Base-by-base conservation (phyloP, 1,284 basidiomycete species). In the Cutaneotrichosporon cutaneum region DNA sequence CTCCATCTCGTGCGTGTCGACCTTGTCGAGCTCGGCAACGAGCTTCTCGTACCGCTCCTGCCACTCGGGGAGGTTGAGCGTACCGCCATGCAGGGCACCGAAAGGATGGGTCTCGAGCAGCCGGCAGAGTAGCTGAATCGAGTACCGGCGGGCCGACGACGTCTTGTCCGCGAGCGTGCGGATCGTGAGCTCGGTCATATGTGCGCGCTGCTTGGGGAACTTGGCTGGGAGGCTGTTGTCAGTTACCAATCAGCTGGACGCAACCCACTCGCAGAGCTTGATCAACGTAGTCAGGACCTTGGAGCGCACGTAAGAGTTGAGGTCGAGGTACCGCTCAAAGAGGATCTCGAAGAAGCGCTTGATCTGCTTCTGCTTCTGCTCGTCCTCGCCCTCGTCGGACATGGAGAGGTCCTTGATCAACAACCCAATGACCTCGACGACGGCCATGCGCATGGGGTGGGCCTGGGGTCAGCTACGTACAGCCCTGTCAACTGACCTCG, bases 391-490 rank as follows among this genome's bases (percentile, higher is more conserved):
- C 35, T 85, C 86, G 47, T 85, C 83, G 1, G 84, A 83, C 51
- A 80, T 77, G 0, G 88, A 85, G 9, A 95, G 84, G 68, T 94
- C 90, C 44, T 83, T 82, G 72, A 96, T 92, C 61, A 95, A 84
- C 55, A 83, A 81, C 4, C 90, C 91, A 42, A 95, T 86, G 62
- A 94, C 85, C 75, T 95, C 93, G 53, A 96, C 86, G 59, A 96
- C 84, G 0, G 90, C 91, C 82, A 94, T 91, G 39, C 96, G 90
- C 88, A 99, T 95, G 0, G 93, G 92, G 72, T 98, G 96, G 0
- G 92, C 89, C 90, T 94, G 64, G 11, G 8, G 53, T 56, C 32
- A 57, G 61, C 47, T 27, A 4, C 18, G 32, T 5, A 9, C 8
- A 32, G 13, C 14, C 8, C 7, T 2, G 18, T 9, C 8, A n/a